Evolutionary conservation across 2,329 filamentous ascomycete species (phyloP).

Genomic region (Nemania sp.): DNA sequence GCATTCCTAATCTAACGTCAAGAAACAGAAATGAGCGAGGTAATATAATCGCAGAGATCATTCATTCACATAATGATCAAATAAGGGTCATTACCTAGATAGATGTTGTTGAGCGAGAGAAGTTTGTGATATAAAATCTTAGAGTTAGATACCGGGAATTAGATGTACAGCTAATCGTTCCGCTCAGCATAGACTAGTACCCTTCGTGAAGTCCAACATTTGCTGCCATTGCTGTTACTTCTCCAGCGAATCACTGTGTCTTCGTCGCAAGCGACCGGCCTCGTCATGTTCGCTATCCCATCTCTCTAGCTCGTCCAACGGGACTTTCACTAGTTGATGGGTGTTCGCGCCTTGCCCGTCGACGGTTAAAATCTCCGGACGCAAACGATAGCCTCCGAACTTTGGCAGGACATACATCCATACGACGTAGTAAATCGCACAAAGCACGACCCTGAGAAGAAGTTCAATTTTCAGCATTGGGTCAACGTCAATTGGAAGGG

Average conservation of each 20-base stretch:
- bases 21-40: no score
- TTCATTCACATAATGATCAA: no score
- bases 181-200: background rate
- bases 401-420: constrained; percentile 61
- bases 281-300: constrained; percentile 66
- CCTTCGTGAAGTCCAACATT: background rate
- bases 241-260: constrained; percentile 4
- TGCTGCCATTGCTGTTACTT: background rate
- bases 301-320: constrained; percentile 49
- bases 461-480: background rate
- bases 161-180: no score
- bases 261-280: constrained; percentile 37
- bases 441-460: constrained; percentile 50
- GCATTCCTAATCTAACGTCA: no score
- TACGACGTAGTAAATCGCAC: constrained; percentile 59
- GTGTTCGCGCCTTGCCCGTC: constrained; percentile 50
- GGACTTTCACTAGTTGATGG: constrained; percentile 57
- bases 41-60: no score
- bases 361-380: constrained; percentile 57
- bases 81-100: no score
- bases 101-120: no score
- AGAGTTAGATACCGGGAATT: no score
- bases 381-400: constrained; percentile 55
- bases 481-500: background rate
- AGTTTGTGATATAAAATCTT: no score